Conservation (phyloP, 2,329 filamentous ascomycete genomes). For the Ramularia collo-cygni region DNA sequence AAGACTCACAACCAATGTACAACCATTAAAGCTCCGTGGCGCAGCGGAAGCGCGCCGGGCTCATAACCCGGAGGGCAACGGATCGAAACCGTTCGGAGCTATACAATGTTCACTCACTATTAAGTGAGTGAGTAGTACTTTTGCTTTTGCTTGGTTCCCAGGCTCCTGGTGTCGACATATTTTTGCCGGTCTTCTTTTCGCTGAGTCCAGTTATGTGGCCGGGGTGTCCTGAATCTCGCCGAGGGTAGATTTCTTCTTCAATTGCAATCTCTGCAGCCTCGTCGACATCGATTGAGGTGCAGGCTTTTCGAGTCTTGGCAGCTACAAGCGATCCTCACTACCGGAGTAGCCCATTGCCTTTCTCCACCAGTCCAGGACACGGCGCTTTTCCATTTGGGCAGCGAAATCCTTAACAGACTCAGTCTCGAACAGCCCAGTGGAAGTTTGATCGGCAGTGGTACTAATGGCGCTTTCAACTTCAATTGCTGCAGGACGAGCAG, state of each 20-base stretch:
- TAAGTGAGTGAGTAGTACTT: too few species aligned
- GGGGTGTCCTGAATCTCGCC: too few species aligned
- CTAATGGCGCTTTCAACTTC: constrained; percentile 14
- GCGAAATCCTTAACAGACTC: constrained; percentile 60
- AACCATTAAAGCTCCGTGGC: constrained; percentile 6
- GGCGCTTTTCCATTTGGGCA: constrained; percentile 52
- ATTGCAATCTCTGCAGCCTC: too few species aligned
- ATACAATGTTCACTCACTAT: neutral
- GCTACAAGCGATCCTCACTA: constrained; percentile 16
- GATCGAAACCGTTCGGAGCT: constrained; percentile 15
- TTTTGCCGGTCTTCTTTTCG: too few species aligned
- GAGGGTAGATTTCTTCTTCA: too few species aligned
- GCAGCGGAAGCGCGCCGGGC: constrained; percentile 11
- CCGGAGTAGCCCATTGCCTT: constrained; percentile 54
- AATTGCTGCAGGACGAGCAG: constrained; percentile 44
- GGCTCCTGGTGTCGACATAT: too few species aligned
- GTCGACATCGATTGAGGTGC: too few species aligned
- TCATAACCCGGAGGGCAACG: constrained; percentile 17
- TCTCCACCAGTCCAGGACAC: constrained; percentile 60
- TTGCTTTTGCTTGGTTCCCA: constrained; percentile 5
- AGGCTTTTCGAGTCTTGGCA: neutral
- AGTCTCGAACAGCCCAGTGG: constrained; percentile 49
- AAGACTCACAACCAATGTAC: neutral
- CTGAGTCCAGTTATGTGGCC: too few species aligned
- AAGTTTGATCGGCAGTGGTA: neutral